Percentiles rank a stretch among this genome's conserved stretches.
Evolutionary conservation across 352 stramenopile species (phyloP).

Genomic region (Phytophthora fragariaefolia): DNA sequence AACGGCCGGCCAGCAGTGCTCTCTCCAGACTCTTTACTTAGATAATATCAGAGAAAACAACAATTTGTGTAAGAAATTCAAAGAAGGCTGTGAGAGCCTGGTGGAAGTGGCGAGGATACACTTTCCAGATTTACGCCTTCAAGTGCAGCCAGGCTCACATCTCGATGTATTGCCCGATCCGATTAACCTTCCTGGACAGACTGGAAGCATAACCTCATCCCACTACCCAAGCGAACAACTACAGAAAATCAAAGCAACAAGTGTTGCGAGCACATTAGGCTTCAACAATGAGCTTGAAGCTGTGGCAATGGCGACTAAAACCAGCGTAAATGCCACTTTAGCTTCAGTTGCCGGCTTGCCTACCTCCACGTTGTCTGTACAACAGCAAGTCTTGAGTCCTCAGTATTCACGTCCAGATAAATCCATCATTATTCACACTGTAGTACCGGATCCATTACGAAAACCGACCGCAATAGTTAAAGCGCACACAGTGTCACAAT

Average conservation of each 20-base stretch:
- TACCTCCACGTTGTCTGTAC: constrained; percentile 2
- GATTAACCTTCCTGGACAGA: not conserved
- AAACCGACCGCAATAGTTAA: constrained; percentile 18
- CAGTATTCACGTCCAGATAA: constrained; percentile 10
- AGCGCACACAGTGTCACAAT: constrained; percentile 11
- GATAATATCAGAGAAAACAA: too few species aligned
- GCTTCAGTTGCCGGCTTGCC: constrained; percentile 18
- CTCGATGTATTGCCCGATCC: not conserved
- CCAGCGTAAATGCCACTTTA: constrained; percentile 29
- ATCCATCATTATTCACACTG: constrained; percentile 16
- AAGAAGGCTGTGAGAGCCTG: constrained; percentile 16
- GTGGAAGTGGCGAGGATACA: constrained; percentile 21
- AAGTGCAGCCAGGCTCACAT: constrained; percentile 21
- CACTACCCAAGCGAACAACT: not conserved
- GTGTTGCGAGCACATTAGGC: not conserved
- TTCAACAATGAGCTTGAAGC: constrained; percentile 26
- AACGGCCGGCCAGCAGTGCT: constrained; percentile 33
- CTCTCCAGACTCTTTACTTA: constrained; percentile 24
- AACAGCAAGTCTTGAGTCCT: constrained; percentile 2
- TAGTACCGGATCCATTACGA: constrained; percentile 4
- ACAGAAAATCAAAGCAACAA: not conserved
- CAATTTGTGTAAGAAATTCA: too few species aligned
- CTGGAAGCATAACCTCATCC: not conserved
- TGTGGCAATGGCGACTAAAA: constrained; percentile 27
- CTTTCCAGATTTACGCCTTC: constrained; percentile 24